Evolutionary conservation across 2,329 filamentous ascomycete species (phyloP), one percentile per base, ranked within the genome.

Genomic region (Xylariaceae sp.): DNA sequence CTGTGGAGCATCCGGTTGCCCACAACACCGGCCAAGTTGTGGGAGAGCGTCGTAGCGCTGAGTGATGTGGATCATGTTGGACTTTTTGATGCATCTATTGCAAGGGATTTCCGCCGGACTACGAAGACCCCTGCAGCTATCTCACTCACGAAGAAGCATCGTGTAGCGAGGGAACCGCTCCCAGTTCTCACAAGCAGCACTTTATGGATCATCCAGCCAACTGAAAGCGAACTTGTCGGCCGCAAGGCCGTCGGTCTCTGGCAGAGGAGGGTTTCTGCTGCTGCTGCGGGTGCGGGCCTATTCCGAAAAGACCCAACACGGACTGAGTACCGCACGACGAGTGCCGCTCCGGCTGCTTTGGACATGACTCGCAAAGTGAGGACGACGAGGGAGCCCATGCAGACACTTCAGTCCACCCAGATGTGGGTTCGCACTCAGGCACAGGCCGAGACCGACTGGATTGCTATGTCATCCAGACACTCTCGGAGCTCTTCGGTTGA

Each of bases 351-450:
- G 14, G 55, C 51, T n/a, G 56, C 56, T n/a, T 38, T 62, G 8
- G 36, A 49, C 22, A 58, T 61, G 39, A 33, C 36, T 25, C 53
- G 56, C 37, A 63, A 56, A 42, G 48, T 47, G 36, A 56, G 60
- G 31, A 43, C 46, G 29, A 43, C 44, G 22, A 37, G 50, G 29
- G 34, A 36, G 22, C 35, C 51, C 5, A 21, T 49, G 10, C 42
- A 44, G 12, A 44, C 47, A 3, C 34, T 56, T 3, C 33, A 52
- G 29, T 55, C 53, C 7, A 42, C 27, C 14, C 36, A 35, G 8
- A 35, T 55, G 18, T 56, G 53, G 53, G 34, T 14, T 7, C 37
- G 29, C 8, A 37, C 24, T 14, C 38, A 41, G 9, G 30, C 17
- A n/a, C 39, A 33, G 3, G 27, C 36, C 5, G 44, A 52, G 33